Evolutionary conservation across 2,329 filamentous ascomycete genomes (phyloP), one percentile per base, ranked within the genome.

Genomic region (Chaetomium strumarium): DNA sequence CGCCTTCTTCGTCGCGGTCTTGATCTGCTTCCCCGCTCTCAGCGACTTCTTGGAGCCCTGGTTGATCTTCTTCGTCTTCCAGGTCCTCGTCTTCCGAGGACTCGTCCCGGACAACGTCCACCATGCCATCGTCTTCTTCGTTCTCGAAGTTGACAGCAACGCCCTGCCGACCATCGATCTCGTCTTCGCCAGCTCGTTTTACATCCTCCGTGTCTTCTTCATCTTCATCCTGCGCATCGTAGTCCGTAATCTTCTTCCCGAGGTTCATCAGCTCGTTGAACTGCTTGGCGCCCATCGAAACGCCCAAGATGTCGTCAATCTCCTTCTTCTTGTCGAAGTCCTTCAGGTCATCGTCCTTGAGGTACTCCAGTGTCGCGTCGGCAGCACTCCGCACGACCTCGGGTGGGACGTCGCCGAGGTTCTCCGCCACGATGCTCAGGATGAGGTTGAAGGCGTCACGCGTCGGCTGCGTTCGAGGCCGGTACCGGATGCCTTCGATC

Each of bases 241-340:
- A 99, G 68, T 99, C 93, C 46, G 93, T 99, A 58, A 99, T 96
- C 73, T 99, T 99, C 75, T 99, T 99, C 59, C 91, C 90, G 40
- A 99, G 75, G 66, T 96, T 99, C 51, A 97, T 85, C 60, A 99
- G 74, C 72, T 97, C 92, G 66, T 97, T 97, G 74, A 97, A 99
- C 68, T 96, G 86, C 67, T 96, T 95, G 1, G 89, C 81, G 45
- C 79, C 85, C 75, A 96, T 81, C 0, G 84, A 83, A 34, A 80
- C 80, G n/a, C 92, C 93, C 39, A 99, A 71, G 55, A 97, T 83
- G 59, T 97, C 93, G 63, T 99, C 93, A 40, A 97, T 83, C 68
- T 96, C 90, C 72, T 91, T 96, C 76, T 99, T 99, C 76, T 95
- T 96, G 68, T 99, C 93, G 55, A 95, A 88, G 67, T 99, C 93